Conservation (phyloP, 2,329 filamentous ascomycete species). For the Calcarisporium arbuscula region DNA sequence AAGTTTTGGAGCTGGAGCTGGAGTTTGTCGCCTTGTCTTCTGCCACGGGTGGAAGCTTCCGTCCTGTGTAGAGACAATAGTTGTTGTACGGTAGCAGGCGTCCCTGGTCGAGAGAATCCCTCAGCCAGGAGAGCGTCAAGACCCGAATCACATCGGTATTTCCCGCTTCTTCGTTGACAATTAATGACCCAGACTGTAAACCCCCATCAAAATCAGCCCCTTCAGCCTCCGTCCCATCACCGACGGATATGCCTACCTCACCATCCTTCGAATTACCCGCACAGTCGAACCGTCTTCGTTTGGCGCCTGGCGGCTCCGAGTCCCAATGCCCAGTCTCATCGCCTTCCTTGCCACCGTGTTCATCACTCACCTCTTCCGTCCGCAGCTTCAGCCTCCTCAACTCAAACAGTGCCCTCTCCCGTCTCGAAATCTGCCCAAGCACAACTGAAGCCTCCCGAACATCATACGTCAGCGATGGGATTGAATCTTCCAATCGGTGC, state of each 20-base stretch:
- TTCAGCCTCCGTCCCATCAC: background rate
- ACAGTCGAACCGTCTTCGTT: too few species aligned
- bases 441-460: constrained; percentile 66
- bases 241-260: constrained; percentile 8
- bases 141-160: constrained; percentile 40
- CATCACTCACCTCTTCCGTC: constrained; percentile 36
- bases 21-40: background rate
- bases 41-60: constrained; percentile 16
- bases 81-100: constrained; percentile 38
- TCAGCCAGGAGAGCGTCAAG: constrained; percentile 54
- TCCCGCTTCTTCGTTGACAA: too few species aligned
- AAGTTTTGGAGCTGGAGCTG: too few species aligned
- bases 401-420: constrained; percentile 69
- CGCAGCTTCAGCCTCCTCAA: constrained; percentile 60
- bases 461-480: constrained; percentile 64
- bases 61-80: constrained; percentile 51
- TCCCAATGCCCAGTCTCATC: constrained; percentile 5
- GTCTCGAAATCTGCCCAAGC: constrained; percentile 65
- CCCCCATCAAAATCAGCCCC: too few species aligned
- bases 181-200: too few species aligned
- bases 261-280: constrained; percentile 17
- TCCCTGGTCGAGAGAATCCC: constrained; percentile 41
- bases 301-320: too few species aligned
- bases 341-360: background rate
- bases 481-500: constrained; percentile 55